A percentile compares a stretch with the other conserved stretches of the same genome.
Conservation (phyloP, 768 basidiomycete genomes). For the Lentinula lateritia region DNA sequence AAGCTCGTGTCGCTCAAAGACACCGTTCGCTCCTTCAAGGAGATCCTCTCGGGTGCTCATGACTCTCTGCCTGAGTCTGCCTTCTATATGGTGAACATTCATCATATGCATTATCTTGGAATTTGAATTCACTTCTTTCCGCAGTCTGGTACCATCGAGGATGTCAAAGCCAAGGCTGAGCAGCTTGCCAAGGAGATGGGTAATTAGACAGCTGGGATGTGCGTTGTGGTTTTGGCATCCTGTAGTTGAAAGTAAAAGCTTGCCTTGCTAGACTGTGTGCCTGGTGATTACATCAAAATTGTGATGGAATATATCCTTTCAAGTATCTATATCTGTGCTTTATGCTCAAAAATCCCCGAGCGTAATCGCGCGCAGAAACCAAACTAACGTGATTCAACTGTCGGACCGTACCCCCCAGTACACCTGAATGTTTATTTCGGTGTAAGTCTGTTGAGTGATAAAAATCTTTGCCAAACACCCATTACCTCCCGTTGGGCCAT, state of each 20-base stretch:
- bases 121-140: constrained; percentile 2
- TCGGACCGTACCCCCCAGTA: too few species aligned
- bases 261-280: background rate
- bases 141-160: constrained; percentile 88
- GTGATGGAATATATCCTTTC: background rate
- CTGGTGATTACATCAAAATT: background rate
- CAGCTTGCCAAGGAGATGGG: constrained; percentile 94
- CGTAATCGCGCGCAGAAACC: too few species aligned
- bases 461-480: too few species aligned
- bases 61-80: constrained; percentile 92
- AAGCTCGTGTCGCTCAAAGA: constrained; percentile 96
- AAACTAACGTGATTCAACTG: too few species aligned
- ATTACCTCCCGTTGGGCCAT: too few species aligned
- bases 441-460: too few species aligned
- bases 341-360: too few species aligned
- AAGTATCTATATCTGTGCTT: too few species aligned
- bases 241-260: background rate
- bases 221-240: background rate
- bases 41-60: constrained; percentile 87
- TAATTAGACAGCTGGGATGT: constrained; percentile 25
- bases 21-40: constrained; percentile 94
- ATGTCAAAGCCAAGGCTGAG: constrained; percentile 96
- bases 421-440: too few species aligned
- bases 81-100: constrained; percentile 81
- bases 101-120: background rate